Base-by-base conservation (phyloP, 805 yeast species). In the Myxozyma sirexii region DNA sequence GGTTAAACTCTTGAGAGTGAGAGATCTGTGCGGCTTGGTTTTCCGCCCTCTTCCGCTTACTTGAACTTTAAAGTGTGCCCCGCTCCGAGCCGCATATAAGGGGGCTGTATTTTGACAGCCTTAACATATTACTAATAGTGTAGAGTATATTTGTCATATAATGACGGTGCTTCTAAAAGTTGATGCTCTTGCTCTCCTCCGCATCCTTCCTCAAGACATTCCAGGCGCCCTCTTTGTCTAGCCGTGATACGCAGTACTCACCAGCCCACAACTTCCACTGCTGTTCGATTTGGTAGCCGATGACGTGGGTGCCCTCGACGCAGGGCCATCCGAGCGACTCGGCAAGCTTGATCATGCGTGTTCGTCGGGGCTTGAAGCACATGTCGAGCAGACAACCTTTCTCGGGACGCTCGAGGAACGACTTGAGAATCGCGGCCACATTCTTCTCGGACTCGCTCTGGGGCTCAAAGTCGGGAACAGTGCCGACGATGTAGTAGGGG, bases 221-320 rank as follows among this genome's bases (percentile, higher is more conserved):
- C 19, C 5, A 38, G 21, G 42, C 19, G 42, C 42, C 42, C 4
- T 37, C 41, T n/a, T 38, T 38, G 21, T 38, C 42, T 2, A 38
- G 17, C 21, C 19, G n/a, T 15, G 17, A 15, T 13, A 4, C 17
- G 42, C n/a, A 38, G 2, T 38, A n/a, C 27, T 42, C 29, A 13
- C 27, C 54, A 2, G 54, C 35, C 54, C 54, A 49, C 17, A 39
- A 26, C 50, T 27, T 5, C 46, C 38, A 33, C 26, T 49, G 54
- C 33, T 21, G 26, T 2, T 4, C 38, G 6, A 6, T 19, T 31
- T 49, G 54, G 13, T 29, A 17, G 8, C 23, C 37, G 46, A 49
- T 33, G 13, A 31, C 54, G 21, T 29, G 23, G 2, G 19, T 6
- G 8, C 54, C 54, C 19, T 27, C 17, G 33, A 49, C 33, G 4